phyloP scores from a whole-genome alignment of 345 rosid genomes.

The Garcia nutans region DNA sequence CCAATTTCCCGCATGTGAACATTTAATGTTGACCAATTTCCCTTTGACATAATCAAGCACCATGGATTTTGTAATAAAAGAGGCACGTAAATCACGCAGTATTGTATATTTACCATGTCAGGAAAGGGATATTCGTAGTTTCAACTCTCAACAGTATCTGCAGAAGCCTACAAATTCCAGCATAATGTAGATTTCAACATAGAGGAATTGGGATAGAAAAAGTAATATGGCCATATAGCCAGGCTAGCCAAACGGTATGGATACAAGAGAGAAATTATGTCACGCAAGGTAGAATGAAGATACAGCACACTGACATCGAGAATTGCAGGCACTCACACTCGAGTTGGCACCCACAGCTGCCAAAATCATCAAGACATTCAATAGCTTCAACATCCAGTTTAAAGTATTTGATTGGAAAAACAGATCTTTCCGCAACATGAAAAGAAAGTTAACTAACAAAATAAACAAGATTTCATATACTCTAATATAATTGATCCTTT shows the following conservation, averaged over 20 bases:
- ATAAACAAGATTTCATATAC: neutral
- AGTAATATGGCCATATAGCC: neutral
- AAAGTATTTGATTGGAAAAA: too few species aligned
- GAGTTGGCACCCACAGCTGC: too few species aligned
- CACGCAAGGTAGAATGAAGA: neutral
- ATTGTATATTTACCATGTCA: neutral
- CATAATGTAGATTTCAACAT: neutral
- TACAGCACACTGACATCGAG: neutral
- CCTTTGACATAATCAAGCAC: neutral
- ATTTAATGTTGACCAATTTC: neutral
- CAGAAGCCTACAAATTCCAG: neutral
- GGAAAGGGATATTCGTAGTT: neutral
- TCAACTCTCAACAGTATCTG: neutral
- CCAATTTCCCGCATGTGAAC: neutral
- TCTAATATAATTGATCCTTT: too few species aligned
- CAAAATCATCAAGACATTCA: too few species aligned
- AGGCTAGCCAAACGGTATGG: neutral
- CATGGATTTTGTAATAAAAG: neutral
- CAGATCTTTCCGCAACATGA: neutral
- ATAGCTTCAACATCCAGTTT: too few species aligned
- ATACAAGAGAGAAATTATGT: neutral
- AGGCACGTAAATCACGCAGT: neutral
- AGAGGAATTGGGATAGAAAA: neutral
- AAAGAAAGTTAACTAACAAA: neutral
- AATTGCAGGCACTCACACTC: too few species aligned